Conservation (phyloP, 2,329 filamentous ascomycete species). For the Trichothecium sympodiale region DNA sequence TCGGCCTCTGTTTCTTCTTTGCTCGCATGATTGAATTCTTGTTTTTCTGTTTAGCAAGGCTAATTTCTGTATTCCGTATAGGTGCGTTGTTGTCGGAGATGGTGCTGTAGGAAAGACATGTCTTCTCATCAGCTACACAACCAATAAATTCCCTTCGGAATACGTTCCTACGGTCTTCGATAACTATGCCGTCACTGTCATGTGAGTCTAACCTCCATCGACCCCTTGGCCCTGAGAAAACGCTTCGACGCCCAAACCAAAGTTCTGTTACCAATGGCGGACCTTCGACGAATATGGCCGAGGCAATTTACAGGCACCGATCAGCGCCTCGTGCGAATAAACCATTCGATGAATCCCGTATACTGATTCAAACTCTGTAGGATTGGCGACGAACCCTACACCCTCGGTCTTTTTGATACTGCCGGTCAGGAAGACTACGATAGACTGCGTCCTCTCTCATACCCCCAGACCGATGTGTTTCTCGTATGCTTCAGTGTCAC, state of each 20-base stretch:
- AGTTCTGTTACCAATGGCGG: not conserved
- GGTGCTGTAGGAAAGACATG: constrained; percentile 99
- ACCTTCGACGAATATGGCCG: not conserved
- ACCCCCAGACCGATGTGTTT: constrained; percentile 97
- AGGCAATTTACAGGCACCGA: not conserved
- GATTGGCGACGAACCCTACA: constrained; percentile 99
- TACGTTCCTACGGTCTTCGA: constrained; percentile 99
- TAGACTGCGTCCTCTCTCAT: constrained; percentile 87
- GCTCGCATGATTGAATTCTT: not conserved
- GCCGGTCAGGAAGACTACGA: constrained; percentile 99
- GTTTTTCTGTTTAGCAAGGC: not conserved
- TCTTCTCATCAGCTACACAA: constrained; percentile 97
- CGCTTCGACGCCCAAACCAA: not conserved
- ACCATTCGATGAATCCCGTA: constrained; percentile 2
- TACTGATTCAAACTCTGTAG: constrained; percentile 34
- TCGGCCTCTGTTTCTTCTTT: not conserved
- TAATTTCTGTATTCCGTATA: constrained; percentile 24
- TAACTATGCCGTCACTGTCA: constrained; percentile 99
- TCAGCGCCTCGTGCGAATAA: not conserved
- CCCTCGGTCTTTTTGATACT: constrained; percentile 93
- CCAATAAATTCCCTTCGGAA: constrained; percentile 99
- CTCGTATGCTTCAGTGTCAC: constrained; percentile 98
- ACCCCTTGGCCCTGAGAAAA: not conserved
- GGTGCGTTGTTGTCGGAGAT: constrained; percentile 97
- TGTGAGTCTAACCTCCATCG: constrained; percentile 43